phyloP scores from a whole-genome alignment of 148 eudicot species.

The Nepenthes gracilis region DNA sequence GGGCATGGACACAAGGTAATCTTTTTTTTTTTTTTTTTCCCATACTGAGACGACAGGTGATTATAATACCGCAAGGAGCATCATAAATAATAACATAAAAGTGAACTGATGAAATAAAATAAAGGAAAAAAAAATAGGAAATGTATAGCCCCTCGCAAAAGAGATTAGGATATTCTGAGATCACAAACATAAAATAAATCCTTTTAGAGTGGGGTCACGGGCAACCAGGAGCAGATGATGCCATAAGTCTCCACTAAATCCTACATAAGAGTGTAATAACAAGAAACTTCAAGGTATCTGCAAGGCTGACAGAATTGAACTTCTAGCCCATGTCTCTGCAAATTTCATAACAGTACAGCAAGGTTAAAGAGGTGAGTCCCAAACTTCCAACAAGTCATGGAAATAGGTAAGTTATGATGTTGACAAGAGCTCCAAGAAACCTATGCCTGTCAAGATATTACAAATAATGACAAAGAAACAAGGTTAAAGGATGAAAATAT shows the following conservation, averaged over 20 bases:
- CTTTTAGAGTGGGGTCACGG: no score
- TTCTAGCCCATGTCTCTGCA: conserved; percentile 54
- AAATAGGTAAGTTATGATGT: conserved; percentile 71
- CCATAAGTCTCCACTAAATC: background rate
- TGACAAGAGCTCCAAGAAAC: conserved; percentile 79
- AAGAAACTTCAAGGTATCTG: background rate
- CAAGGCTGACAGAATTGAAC: background rate
- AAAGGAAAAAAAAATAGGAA: no score
- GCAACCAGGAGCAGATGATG: no score
- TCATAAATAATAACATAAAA: no score
- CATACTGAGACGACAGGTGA: no score
- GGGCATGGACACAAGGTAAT: no score
- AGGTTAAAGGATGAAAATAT: conserved; percentile 26
- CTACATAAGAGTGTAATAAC: background rate
- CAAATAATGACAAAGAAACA: conserved; percentile 33
- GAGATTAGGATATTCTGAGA: no score
- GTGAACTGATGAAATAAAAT: no score
- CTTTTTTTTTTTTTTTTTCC: no score
- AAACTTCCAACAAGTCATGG: conserved; percentile 88
- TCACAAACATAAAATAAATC: no score
- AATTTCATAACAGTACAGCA: conserved; percentile 80
- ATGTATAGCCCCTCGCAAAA: no score
- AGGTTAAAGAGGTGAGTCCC: conserved; percentile 92
- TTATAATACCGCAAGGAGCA: no score
- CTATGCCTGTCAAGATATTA: conserved; percentile 67